Evolutionary conservation across 225 moss, liverwort and hornwort species (phyloP).

Genomic region (Asterella californica): DNA sequence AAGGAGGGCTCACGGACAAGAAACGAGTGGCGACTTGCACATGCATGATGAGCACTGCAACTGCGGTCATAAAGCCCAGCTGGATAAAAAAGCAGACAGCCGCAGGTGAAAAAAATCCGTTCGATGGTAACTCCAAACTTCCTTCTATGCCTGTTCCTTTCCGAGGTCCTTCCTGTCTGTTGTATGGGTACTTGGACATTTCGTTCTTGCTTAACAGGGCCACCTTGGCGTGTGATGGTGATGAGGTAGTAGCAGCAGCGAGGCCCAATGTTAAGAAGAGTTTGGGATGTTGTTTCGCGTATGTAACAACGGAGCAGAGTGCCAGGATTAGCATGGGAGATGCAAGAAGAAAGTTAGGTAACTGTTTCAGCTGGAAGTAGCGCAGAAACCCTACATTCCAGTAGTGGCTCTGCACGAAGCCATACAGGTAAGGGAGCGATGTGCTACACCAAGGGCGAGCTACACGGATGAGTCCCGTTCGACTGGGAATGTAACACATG

Average conservation of each 20-base stretch:
- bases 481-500: conserved; percentile 45
- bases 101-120: conserved; percentile 31
- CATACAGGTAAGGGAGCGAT: conserved; percentile 72
- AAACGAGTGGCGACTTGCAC: conserved; percentile 81
- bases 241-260: conserved; percentile 1
- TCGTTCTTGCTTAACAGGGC: conserved; percentile 25
- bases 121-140: neutral
- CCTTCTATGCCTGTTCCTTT: neutral
- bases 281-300: conserved; percentile 57
- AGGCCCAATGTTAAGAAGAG: conserved; percentile 73
- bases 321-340: conserved; percentile 72
- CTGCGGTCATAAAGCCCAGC: conserved; percentile 35
- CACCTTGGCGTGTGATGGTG: conserved; percentile 51
- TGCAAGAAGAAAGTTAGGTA: conserved; percentile 87
- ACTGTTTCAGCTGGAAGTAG: conserved; percentile 78
- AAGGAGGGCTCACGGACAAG: conserved; percentile 75
- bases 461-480: conserved; percentile 1
- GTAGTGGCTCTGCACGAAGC: conserved; percentile 78
- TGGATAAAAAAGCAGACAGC: conserved; percentile 42
- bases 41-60: conserved; percentile 42
- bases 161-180: neutral
- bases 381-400: conserved; percentile 92
- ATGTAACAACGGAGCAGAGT: conserved; percentile 48
- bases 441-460: conserved; percentile 75
- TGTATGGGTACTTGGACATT: neutral